A percentile compares a stretch with the other conserved stretches of the same genome.
phyloP scores from a whole-genome alignment of 805 yeast genomes.

The Suhomyces kilbournensis region DNA sequence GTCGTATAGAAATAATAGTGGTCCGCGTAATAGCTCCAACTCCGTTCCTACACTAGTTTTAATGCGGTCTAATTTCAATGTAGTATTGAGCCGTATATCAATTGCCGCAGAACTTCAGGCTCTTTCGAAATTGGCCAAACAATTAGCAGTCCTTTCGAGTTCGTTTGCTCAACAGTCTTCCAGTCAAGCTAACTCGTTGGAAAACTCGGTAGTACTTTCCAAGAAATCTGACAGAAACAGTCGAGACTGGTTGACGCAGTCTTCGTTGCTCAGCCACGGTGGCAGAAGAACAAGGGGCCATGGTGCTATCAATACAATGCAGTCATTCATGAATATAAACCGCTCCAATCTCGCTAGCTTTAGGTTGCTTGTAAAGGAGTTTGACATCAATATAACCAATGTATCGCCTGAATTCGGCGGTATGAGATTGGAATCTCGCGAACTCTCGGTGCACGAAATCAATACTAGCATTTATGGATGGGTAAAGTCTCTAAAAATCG shows the following conservation, averaged over 20 bases:
- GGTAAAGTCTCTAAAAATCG: slow-evolving; percentile 14
- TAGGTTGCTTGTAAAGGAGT: slow-evolving; percentile 21
- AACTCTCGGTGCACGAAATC: slow-evolving; percentile 17
- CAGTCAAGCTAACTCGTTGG: slow-evolving; percentile 12
- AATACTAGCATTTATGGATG: slow-evolving; percentile 23
- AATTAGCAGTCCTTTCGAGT: neutral
- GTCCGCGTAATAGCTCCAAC: slow-evolving; percentile 9
- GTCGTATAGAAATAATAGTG: slow-evolving; percentile 12
- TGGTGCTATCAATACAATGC: neutral
- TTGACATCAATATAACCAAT: slow-evolving; percentile 14
- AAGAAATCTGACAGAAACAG: neutral
- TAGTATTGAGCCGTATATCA: slow-evolving; percentile 14
- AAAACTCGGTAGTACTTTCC: slow-evolving; percentile 7
- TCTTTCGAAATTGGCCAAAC: slow-evolving; percentile 4
- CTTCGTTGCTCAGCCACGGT: slow-evolving; percentile 2
- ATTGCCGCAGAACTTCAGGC: slow-evolving; percentile 9
- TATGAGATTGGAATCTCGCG: slow-evolving; percentile 11
- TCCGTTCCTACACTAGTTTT: slow-evolving; percentile 17
- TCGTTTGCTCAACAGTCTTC: neutral
- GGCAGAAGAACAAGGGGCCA: slow-evolving; percentile 1
- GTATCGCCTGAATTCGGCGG: slow-evolving; percentile 27
- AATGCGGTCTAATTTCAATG: slow-evolving; percentile 14
- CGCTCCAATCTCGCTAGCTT: slow-evolving; percentile 41
- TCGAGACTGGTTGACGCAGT: neutral
- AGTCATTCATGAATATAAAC: slow-evolving; percentile 21